Evolutionary conservation across 208 protist genomes (phyloP).

Genomic region (Leishmania turanica): DNA sequence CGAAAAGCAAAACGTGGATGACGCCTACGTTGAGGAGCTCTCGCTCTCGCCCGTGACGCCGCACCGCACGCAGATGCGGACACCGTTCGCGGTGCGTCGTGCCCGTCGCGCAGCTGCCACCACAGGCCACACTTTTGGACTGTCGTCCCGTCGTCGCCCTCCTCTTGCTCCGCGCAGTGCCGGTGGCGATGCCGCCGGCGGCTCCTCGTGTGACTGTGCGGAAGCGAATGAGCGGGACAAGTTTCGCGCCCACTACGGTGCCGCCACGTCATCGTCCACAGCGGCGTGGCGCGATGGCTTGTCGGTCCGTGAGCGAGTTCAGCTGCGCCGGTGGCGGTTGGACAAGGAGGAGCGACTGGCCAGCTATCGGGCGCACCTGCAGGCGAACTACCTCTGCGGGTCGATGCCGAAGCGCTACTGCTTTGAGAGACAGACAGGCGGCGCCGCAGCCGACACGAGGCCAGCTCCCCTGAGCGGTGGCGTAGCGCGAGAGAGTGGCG

Average conservation of each 20-base stretch:
- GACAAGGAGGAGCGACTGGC: slow-evolving; percentile 30
- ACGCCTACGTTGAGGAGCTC: neutral
- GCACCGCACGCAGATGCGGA: neutral
- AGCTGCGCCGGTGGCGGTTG: slow-evolving; percentile 18
- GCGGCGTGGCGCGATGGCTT: neutral
- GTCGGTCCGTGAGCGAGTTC: slow-evolving; percentile 2
- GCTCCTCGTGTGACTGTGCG: neutral
- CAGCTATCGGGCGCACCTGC: slow-evolving; percentile 34
- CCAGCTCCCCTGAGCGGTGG: neutral
- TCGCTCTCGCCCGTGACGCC: neutral
- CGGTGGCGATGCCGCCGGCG: neutral
- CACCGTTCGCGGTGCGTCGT: neutral
- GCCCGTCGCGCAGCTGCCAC: neutral
- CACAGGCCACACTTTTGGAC: neutral
- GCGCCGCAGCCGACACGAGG: neutral
- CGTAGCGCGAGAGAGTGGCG: neutral
- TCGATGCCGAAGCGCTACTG: slow-evolving; percentile 42
- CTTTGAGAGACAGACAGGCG: slow-evolving; percentile 23
- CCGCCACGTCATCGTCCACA: neutral
- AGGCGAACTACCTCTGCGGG: slow-evolving; percentile 62
- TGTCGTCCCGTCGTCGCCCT: neutral
- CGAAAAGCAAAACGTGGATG: neutral
- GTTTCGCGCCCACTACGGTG: neutral
- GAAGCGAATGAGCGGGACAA: neutral
- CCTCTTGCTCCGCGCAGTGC: slow-evolving; percentile 7